These are phyloP conservation scores for Silene conica DNA, from an alignment of 148 eudicot genomes.

Conservation along the genomic window DNA sequence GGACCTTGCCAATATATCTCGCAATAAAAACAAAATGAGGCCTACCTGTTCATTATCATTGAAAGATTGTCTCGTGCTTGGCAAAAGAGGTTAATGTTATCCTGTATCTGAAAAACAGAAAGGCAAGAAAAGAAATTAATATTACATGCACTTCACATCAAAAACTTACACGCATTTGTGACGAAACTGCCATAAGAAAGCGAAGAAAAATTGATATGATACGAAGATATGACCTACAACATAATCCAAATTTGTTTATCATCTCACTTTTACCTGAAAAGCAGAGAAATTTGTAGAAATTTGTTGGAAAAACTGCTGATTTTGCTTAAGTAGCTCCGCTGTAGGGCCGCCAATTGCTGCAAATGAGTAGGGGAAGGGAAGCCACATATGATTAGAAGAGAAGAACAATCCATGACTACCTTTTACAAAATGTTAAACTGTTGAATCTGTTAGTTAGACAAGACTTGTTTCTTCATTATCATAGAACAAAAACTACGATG, in stretches of 20 bases:
- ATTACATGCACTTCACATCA: background rate
- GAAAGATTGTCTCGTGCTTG: conserved; percentile 65
- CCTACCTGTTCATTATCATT: conserved; percentile 68
- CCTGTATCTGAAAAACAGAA: conserved; percentile 47
- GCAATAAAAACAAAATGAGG: too few relatives aligned
- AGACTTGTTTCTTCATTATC: too few relatives aligned
- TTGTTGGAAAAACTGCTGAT: conserved; percentile 65
- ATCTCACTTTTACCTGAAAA: conserved; percentile 43
- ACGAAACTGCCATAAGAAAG: too few relatives aligned
- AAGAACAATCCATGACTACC: too few relatives aligned
- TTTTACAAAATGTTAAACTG: too few relatives aligned
- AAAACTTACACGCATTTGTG: too few relatives aligned
- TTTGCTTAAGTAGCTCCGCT: conserved; percentile 90
- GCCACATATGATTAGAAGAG: background rate
- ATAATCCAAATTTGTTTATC: too few relatives aligned
- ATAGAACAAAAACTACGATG: too few relatives aligned
- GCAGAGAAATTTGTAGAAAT: conserved; percentile 69
- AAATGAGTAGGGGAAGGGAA: conserved; percentile 21
- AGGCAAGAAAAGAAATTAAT: conserved; percentile 1
- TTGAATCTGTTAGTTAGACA: background rate
- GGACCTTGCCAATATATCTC: too few relatives aligned
- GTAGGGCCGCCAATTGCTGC: conserved; percentile 85
- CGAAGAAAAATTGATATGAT: too few relatives aligned
- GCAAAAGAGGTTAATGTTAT: conserved; percentile 62
- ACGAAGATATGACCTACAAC: background rate